Evolutionary conservation across 768 basidiomycete genomes (phyloP), one percentile per base, ranked within the genome.

Genomic region (Tulasnella sp.): DNA sequence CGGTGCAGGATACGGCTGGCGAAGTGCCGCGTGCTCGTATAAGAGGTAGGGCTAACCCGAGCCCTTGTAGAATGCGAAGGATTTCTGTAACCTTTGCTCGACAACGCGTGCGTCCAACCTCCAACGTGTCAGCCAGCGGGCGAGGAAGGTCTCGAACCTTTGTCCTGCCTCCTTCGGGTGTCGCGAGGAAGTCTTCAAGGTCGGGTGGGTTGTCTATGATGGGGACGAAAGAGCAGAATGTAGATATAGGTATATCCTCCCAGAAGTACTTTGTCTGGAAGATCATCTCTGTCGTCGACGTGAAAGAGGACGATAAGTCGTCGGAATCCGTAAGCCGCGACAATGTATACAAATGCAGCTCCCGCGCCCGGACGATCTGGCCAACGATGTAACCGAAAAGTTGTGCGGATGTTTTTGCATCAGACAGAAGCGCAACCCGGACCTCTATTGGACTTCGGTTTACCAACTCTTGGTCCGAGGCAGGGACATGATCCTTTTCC

Each of bases 361-460:
- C 75, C 25, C 81, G 78, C 17, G 80, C 78, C 45, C 91, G 78
- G 1, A 81, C 71, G 29, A 77, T 76, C 65, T 81, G 82, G 12
- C 84, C 88, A 12, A 80, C 73, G 45, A 85, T 77, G 69, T 79
- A 89, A 12, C 89, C 91, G 66, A 87, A 87, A 27, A 80, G 63
- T 63, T 91, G 87, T 2, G 80, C 76, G n/a, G 84, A 66, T 2
- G 86, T 83, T 25, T 79, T 80, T 48, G 78, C 76, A 66, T 93
- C 87, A 2, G 77, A 76, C n/a, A 87, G 70, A 58, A 91, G 73
- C 30, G 80, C 75, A 21, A 82, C 78, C 31, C 80, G 65, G 4
- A 64, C 60, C 1, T 49, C 49, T 5, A 52, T 58, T 8, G 54
- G 61, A 10, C 41, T 25, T 21, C 17, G 31, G 12, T 15, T 34